Conservation (phyloP, 768 basidiomycete species). For the Coprinopsis marcescibilis region DNA sequence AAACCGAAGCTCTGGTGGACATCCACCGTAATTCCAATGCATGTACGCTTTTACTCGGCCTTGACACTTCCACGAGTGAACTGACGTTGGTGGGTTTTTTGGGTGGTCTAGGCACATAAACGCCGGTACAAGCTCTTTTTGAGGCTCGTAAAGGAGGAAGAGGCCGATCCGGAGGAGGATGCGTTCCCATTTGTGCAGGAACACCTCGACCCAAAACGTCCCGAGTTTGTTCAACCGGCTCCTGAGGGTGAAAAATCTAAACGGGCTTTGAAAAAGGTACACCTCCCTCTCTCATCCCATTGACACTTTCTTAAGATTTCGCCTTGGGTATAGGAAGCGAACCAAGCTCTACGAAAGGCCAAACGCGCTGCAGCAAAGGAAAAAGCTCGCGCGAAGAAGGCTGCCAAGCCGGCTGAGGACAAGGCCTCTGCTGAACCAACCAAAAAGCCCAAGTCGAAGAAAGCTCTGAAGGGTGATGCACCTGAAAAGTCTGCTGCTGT, state of each 20-base stretch:
- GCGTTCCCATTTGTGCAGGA: slow-evolving; percentile 40
- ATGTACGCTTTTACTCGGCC: slow-evolving; percentile 32
- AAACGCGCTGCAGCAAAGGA: slow-evolving; percentile 46
- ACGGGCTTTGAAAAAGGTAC: slow-evolving; percentile 58
- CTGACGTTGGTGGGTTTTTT: slow-evolving; percentile 2
- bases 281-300: slow-evolving; percentile 11
- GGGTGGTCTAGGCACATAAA: slow-evolving; percentile 60
- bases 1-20: slow-evolving; percentile 48
- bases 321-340: slow-evolving; percentile 35
- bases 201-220: slow-evolving; percentile 22
- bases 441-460: slow-evolving; percentile 1
- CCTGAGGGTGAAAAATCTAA: slow-evolving; percentile 37
- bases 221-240: slow-evolving; percentile 17
- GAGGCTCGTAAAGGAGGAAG: slow-evolving; percentile 29
- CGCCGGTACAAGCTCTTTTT: slow-evolving; percentile 53
- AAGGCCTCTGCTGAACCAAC: slow-evolving; percentile 4
- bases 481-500: neutral
- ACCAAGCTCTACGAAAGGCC: slow-evolving; percentile 36
- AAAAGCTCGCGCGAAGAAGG: slow-evolving; percentile 34
- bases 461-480: slow-evolving; percentile 3
- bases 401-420: slow-evolving; percentile 3
- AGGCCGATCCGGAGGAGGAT: slow-evolving; percentile 36
- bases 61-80: slow-evolving; percentile 6
- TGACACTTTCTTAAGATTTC: neutral
- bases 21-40: slow-evolving; percentile 60